Base-by-base conservation (phyloP, 2,329 filamentous ascomycete species). In the Ascochyta pisi region DNA sequence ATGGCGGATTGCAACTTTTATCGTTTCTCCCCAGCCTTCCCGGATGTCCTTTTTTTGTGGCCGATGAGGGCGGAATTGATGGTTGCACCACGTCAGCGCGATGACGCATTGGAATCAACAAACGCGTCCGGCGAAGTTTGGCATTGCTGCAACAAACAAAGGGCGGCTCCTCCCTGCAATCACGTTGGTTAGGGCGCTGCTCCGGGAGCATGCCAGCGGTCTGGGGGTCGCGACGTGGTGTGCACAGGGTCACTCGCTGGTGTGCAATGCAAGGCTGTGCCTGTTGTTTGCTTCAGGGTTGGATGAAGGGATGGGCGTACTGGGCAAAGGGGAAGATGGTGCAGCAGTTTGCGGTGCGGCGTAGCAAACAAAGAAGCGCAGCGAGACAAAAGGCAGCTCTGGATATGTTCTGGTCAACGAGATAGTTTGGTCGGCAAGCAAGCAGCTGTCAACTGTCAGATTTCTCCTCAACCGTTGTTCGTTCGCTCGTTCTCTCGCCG, bases 41-140 rank as follows among this genome's bases (percentile, higher is more conserved):
- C 39, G 10, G 13, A 13, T 31, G 12, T 31, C 10, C 10, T 3
- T 10, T 12, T 3, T 31, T 13, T 31, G 12, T 31, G 9, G 13
- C 27, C 27, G 27, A 13, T 22, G 9, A 29, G 22, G 19, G 37
- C 35, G 23, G 33, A 45, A 24, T 47, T 39, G 53, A 39, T 44
- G 48, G 48, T 57, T 57, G 49, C 49, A 57, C 52, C 54, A 57
- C 49, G 48, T 44, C 48, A 49, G 43, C 49, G 49, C 44, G 54
- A 57, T 57, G 54, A 57, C 54, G 54, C 49, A 57, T 34, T 49
- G 15, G n/a, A 10, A 38, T 57, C 54, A 57, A 53, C 49, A 57
- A 57, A 57, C 54, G 54, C 54, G 54, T 57, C 40, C 53, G 47
- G 47, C 47, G 31, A 56, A 42, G 16, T 31, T 42, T 43, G 47